Evolutionary conservation across 1,284 basidiomycete species (phyloP).

Genomic region (Boletus calvinii): DNA sequence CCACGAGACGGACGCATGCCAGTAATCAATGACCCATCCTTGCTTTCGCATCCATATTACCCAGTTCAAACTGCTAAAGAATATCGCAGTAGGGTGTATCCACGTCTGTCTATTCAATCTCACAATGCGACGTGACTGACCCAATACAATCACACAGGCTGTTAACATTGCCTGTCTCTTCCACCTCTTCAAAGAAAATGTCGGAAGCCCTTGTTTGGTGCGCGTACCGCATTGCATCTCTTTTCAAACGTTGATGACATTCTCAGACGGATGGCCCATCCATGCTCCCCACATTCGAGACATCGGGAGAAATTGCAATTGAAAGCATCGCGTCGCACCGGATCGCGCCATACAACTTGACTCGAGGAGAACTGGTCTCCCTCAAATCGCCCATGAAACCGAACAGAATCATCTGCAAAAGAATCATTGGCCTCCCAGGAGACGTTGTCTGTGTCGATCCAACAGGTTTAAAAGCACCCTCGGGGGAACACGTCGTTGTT

Average conservation of each 20-base stretch:
- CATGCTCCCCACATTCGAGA: constrained; percentile 82
- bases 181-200: constrained; percentile 60
- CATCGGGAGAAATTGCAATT: constrained; percentile 57
- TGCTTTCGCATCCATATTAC: constrained; percentile 13
- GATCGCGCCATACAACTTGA: constrained; percentile 51
- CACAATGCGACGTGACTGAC: constrained; percentile 1
- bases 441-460: constrained; percentile 90
- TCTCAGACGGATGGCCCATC: constrained; percentile 70
- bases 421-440: constrained; percentile 87
- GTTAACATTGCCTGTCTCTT: constrained; percentile 51
- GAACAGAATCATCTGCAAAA: constrained; percentile 79
- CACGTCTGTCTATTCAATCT: constrained; percentile 27
- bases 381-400: constrained; percentile 76
- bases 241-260: not conserved
- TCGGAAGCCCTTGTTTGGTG: constrained; percentile 56
- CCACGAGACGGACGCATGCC: not conserved
- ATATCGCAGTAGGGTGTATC: constrained; percentile 25
- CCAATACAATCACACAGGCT: constrained; percentile 34
- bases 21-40: constrained; percentile 19
- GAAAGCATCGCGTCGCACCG: constrained; percentile 61
- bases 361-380: constrained; percentile 82
- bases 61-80: constrained; percentile 20
- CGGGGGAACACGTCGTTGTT: constrained; percentile 69
- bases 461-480: constrained; percentile 57
- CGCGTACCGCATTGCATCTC: constrained; percentile 11